phyloP scores from a whole-genome alignment of 805 yeast species.

The Isabelozyma pseudorhagii region DNA sequence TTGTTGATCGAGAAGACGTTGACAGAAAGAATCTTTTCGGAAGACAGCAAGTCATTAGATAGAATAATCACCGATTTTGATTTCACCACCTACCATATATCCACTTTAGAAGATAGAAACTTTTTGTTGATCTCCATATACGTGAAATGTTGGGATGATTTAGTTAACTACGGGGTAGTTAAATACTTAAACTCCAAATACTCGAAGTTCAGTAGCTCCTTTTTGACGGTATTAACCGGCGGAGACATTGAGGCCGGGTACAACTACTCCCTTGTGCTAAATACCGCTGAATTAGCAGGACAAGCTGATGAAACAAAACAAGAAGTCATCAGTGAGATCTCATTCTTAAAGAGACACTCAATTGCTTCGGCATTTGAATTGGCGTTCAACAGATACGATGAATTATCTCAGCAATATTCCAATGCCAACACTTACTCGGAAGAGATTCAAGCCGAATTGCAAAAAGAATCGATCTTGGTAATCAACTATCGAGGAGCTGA shows the following conservation, averaged over 20 bases:
- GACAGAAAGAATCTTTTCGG: constrained; percentile 58
- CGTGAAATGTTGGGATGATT: constrained; percentile 75
- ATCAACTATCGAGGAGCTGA: constrained; percentile 82
- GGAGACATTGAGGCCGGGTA: constrained; percentile 69
- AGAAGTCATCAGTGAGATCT: constrained; percentile 57
- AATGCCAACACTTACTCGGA: constrained; percentile 42
- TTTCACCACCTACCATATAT: constrained; percentile 88
- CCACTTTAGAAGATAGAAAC: constrained; percentile 74
- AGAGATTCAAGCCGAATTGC: constrained; percentile 40
- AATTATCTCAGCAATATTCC: constrained; percentile 49
- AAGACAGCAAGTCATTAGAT: constrained; percentile 57
- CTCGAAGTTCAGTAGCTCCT: constrained; percentile 28
- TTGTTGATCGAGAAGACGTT: constrained; percentile 78
- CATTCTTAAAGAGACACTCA: constrained; percentile 78
- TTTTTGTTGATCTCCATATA: constrained; percentile 63
- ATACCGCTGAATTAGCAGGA: constrained; percentile 40
- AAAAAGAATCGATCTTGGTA: constrained; percentile 57
- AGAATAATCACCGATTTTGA: constrained; percentile 93
- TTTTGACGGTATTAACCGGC: constrained; percentile 26
- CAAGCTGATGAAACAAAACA: constrained; percentile 45
- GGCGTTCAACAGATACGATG: constrained; percentile 79
- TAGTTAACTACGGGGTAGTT: constrained; percentile 62
- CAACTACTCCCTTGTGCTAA: constrained; percentile 72
- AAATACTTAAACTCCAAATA: constrained; percentile 52
- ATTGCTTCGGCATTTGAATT: constrained; percentile 90